Base-by-base conservation (phyloP, 1,284 basidiomycete species). In the Singerocomus inundabilis region DNA sequence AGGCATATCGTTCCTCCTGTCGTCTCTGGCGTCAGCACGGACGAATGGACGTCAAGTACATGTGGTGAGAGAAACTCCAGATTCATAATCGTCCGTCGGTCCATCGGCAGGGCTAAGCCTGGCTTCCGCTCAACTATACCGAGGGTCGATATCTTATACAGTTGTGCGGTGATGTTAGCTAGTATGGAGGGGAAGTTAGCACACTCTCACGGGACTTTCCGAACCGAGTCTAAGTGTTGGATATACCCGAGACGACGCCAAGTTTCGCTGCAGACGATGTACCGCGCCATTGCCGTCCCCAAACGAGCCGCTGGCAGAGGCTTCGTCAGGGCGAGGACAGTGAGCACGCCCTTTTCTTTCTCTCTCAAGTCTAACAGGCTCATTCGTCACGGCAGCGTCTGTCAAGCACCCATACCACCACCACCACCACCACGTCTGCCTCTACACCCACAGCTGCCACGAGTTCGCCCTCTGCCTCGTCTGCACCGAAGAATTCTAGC, bases 221-320 rank as follows among this genome's bases (percentile, higher is more conserved):
- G 42, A 26, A 26, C 41, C 15, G 31, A 42, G 30, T 25, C 18
- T 16, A 15, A 13, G n/a, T 11, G 13, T 34, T 34, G 33, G n/a
- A 16, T 16, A 5, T 4, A 33, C 24, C 21, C 41, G 24, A 37
- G n/a, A 24, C 37, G 37, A 38, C 37, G 10, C 24, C 15, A 26
- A 41, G 28, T 15, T 35, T 52, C 35, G 25, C 29, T 37, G 29
- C 25, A 24, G 45, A 56, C 47, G 39, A 85, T 85, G 82, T 77
- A 83, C 74, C 80, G 81, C 66, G 75, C 74, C 60, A 68, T 81
- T 59, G 70, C 77, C 69, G 73, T 78, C 57, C 72, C 77, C 47
- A 78, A 77, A 70, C 76, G 75, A 55, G 70, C 73, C 56, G 70
- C 74, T 51, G 73, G 73, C 51, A 73, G 75, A 63, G 72, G 70